Evolutionary conservation across 352 stramenopile species (phyloP), one percentile per base, ranked within the genome.

Genomic region (Nothophytophthora sp.): DNA sequence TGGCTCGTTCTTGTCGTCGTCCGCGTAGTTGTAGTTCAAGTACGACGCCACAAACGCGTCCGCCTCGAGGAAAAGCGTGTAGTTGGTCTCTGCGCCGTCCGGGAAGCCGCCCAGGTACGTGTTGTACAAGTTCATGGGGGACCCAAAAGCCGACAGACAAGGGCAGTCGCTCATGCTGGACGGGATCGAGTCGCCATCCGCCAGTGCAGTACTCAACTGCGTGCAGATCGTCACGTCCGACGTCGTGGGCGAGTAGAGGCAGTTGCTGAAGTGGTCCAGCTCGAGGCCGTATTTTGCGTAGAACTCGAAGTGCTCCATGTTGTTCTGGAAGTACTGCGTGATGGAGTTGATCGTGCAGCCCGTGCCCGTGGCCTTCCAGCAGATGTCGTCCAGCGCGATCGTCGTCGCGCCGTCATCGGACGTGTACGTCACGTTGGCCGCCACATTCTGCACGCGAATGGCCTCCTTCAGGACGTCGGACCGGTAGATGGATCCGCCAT

Each of bases 41-140:
- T 65, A 72, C 11, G 74, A 81, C 5, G 64, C 76, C 3, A 88
- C 66, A 37, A 88, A 63, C 9, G 77, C 73, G 1, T 53, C 56
- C 0, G 70, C 65, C 4, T 88, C 55, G 3, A 78, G 45, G 45
- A 81, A 88, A 40, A 73, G 45, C 13, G 61, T 73, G 30, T 71
- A 73, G 47, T 88, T 86, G 22, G 39, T 68, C 36, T 81, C 71
- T 4, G 77, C 75, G 4, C 46, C 59, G 9, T 66, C 55, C 8
- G 77, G 77, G 33, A 82, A 83, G 7, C 73, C 66, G 23, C 77
- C 77, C 13, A 88, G 47, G 30, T 81, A 79, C 19, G 74, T 76
- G 50, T 83, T 88, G 67, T 86, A 88, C 55, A 83, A 28, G 41
- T 88, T 85, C 77, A 86, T 88, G 0, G 77, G 77, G 5, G 75